These are phyloP conservation scores for Fraxinus greggii DNA, from an alignment of 305 asterid species.

Conservation along the genomic window DNA sequence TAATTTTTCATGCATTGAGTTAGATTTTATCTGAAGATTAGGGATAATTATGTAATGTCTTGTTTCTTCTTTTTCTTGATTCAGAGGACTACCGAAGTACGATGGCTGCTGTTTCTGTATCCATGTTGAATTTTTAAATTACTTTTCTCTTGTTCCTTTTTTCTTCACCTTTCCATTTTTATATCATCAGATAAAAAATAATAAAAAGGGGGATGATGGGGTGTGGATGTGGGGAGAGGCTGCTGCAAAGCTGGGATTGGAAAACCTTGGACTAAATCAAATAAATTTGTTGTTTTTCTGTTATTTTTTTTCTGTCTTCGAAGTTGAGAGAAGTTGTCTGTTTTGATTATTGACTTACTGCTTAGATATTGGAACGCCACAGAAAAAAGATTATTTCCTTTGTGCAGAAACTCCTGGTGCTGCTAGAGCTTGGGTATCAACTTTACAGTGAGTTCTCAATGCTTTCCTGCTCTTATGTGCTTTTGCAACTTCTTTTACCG, in stretches of 20 bases:
- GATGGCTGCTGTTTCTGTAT: constrained; percentile 98
- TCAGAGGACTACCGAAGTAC: constrained; percentile 90
- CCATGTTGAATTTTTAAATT: constrained; percentile 39
- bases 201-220: not conserved
- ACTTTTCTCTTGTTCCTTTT: not conserved
- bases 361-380: constrained; percentile 97
- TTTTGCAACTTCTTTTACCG: constrained; percentile 18
- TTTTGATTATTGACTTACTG: constrained; percentile 48
- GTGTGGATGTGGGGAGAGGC: not conserved
- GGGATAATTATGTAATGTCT: constrained; percentile 13
- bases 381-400: constrained; percentile 86
- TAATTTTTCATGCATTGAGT: not conserved
- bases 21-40: not conserved
- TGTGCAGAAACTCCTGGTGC: constrained; percentile 99
- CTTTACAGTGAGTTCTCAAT: constrained; percentile 78
- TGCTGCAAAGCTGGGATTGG: constrained; percentile 8
- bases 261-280: not conserved
- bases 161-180: not conserved
- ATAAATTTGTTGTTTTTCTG: constrained; percentile 1
- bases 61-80: constrained; percentile 27
- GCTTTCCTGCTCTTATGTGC: constrained; percentile 23
- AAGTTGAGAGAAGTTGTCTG: constrained; percentile 7
- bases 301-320: not conserved
- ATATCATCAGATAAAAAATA: constrained; percentile 11
- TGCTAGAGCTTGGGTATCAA: constrained; percentile 96